A percentile compares a stretch with the other conserved stretches of the same genome.
Conservation (phyloP, 2,329 filamentous ascomycete species). For the Fusarium proliferatum region DNA sequence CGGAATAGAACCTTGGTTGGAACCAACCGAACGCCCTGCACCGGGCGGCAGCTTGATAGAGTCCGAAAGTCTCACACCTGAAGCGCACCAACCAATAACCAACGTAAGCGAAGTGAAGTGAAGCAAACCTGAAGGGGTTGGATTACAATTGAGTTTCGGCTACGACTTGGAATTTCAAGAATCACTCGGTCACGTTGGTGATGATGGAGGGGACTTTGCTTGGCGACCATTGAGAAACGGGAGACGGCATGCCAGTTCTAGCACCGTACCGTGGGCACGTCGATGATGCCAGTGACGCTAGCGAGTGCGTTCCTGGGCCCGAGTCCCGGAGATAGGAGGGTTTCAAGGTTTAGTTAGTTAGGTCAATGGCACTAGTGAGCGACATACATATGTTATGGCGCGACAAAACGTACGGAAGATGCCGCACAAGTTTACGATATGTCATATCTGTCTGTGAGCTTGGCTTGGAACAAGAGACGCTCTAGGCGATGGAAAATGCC, state of each 20-base stretch:
- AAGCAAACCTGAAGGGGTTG: neutral
- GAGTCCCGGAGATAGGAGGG: conserved; percentile 1
- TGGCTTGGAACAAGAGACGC: conserved; percentile 7
- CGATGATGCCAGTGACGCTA: neutral
- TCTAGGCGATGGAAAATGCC: conserved; percentile 19
- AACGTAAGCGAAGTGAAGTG: neutral
- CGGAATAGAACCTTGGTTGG: neutral
- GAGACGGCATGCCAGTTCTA: neutral
- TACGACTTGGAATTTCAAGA: neutral
- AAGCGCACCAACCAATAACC: neutral
- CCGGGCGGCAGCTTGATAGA: neutral
- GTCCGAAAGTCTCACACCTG: conserved; percentile 2
- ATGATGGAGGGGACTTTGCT: neutral
- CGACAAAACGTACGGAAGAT: neutral
- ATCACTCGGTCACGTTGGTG: neutral
- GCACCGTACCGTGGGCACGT: neutral
- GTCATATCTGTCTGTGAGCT: neutral
- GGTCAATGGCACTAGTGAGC: neutral
- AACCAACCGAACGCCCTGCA: neutral
- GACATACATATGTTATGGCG: neutral
- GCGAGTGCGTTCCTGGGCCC: conserved; percentile 5
- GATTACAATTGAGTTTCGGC: conserved; percentile 4
- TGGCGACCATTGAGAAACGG: neutral
- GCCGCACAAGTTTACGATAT: neutral
- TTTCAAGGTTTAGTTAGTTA: neutral